Conservation (phyloP, 1,284 basidiomycete species). For the Ustilago xerochloae region DNA sequence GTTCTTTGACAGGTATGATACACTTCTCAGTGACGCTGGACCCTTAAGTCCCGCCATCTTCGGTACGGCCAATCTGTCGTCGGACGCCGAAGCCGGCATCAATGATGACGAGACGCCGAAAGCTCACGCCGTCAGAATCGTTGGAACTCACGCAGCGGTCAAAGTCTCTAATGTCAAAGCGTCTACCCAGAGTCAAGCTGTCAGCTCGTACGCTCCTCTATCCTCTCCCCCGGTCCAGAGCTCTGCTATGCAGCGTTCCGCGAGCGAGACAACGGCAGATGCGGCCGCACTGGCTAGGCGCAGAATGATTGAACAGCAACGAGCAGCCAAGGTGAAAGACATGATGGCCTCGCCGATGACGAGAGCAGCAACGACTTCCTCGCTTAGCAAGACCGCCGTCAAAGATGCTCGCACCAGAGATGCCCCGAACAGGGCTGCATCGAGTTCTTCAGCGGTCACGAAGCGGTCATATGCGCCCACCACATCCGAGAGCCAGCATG, state of each 20-base stretch:
- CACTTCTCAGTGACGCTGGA: slow-evolving; percentile 21
- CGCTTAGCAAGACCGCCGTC: slow-evolving; percentile 3
- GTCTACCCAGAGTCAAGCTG: background rate
- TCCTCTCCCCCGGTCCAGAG: slow-evolving; percentile 16
- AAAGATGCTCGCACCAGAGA: background rate
- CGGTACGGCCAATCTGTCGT: background rate
- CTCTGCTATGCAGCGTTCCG: slow-evolving; percentile 30
- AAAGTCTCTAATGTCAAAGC: slow-evolving; percentile 17
- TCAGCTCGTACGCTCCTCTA: background rate
- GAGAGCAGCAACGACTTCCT: slow-evolving; percentile 19
- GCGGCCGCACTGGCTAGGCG: slow-evolving; percentile 38
- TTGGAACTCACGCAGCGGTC: slow-evolving; percentile 28
- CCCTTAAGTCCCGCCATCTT: slow-evolving; percentile 35
- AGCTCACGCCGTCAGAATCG: slow-evolving; percentile 30
- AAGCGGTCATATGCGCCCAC: background rate
- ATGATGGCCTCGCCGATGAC: slow-evolving; percentile 31
- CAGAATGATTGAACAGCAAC: slow-evolving; percentile 51
- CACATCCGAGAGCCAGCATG: slow-evolving; percentile 18
- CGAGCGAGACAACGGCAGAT: slow-evolving; percentile 21
- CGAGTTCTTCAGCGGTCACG: background rate
- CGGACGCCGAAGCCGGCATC: background rate
- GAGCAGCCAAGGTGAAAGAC: slow-evolving; percentile 45
- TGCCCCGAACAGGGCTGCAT: background rate
- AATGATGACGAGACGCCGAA: slow-evolving; percentile 33
- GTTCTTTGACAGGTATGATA: slow-evolving; percentile 51